These are phyloP conservation scores for Protomyces pachydermus DNA, from an alignment of 1,139 yeast species.

Conservation along the genomic window DNA sequence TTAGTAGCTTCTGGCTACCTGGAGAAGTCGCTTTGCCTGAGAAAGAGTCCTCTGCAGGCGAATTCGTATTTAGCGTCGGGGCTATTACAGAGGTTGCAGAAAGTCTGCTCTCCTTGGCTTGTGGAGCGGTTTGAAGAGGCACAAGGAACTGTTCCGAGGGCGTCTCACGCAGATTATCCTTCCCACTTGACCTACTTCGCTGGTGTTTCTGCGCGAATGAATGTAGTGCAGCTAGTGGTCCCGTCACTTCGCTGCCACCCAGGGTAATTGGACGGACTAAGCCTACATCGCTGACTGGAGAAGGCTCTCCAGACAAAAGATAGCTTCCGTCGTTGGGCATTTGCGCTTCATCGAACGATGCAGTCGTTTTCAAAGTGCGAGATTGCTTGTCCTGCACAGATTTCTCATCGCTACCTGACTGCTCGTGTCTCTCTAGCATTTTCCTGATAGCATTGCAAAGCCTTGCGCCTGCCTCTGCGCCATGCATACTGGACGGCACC, in stretches of 20 bases:
- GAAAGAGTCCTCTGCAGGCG: not conserved
- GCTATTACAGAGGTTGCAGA: no score
- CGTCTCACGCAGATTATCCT: not conserved
- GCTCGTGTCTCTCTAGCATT: conserved; percentile 23
- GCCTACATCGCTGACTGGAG: not conserved
- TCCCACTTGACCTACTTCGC: not conserved
- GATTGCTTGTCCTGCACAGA: not conserved
- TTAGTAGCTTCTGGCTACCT: not conserved
- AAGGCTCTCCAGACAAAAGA: not conserved
- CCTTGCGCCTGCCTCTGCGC: conserved; percentile 20
- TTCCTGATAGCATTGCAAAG: conserved; percentile 22
- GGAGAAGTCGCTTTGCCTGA: not conserved
- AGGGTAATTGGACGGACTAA: not conserved
- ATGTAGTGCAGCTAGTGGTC: no score
- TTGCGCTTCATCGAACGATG: not conserved
- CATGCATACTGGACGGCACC: conserved; percentile 3
- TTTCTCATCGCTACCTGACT: not conserved
- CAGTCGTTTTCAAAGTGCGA: not conserved
- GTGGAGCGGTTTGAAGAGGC: no score
- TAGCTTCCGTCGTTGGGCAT: not conserved
- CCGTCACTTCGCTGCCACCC: not conserved
- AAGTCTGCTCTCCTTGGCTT: no score
- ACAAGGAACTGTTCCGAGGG: not conserved
- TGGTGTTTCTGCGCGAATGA: not conserved
- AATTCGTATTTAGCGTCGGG: not conserved